phyloP scores from a whole-genome alignment of 768 basidiomycete genomes.

The Tricholoma sp. region DNA sequence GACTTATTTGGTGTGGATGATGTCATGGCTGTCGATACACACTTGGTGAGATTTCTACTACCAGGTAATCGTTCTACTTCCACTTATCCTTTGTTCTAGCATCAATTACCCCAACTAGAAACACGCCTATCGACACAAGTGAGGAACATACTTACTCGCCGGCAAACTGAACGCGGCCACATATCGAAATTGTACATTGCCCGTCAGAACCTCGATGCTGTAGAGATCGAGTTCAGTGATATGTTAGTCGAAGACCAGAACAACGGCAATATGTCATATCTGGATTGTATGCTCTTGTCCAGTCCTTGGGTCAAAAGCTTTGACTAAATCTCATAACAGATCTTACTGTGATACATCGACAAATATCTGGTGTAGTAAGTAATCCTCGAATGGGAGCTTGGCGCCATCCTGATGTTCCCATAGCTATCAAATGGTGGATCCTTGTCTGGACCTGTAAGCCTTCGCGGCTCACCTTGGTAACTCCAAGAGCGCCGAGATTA shows the following conservation, averaged over 20 bases:
- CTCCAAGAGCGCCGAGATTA: not conserved
- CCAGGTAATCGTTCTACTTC: not conserved
- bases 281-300: slow-evolving; percentile 62
- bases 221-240: slow-evolving; percentile 94
- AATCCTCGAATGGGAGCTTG: not conserved
- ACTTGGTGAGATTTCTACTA: slow-evolving; percentile 47
- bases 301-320: not conserved
- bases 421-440: slow-evolving; percentile 37
- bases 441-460: slow-evolving; percentile 28
- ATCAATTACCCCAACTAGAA: slow-evolving; percentile 58
- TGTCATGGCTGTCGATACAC: slow-evolving; percentile 58
- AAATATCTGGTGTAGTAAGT: slow-evolving; percentile 44
- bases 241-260: slow-evolving; percentile 97
- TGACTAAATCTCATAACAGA: slow-evolving; percentile 24
- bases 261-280: slow-evolving; percentile 89
- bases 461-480: slow-evolving; percentile 42
- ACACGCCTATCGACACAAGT: slow-evolving; percentile 81
- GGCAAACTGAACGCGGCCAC: slow-evolving; percentile 49
- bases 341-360: slow-evolving; percentile 44
- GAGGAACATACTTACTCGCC: slow-evolving; percentile 75
- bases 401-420: not conserved
- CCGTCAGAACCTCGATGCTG: slow-evolving; percentile 88
- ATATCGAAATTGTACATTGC: slow-evolving; percentile 65
- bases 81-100: slow-evolving; percentile 1
- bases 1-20: slow-evolving; percentile 88